Base-by-base conservation (phyloP, 2,329 filamentous ascomycete species). In the Sporothrix dimorphospora region DNA sequence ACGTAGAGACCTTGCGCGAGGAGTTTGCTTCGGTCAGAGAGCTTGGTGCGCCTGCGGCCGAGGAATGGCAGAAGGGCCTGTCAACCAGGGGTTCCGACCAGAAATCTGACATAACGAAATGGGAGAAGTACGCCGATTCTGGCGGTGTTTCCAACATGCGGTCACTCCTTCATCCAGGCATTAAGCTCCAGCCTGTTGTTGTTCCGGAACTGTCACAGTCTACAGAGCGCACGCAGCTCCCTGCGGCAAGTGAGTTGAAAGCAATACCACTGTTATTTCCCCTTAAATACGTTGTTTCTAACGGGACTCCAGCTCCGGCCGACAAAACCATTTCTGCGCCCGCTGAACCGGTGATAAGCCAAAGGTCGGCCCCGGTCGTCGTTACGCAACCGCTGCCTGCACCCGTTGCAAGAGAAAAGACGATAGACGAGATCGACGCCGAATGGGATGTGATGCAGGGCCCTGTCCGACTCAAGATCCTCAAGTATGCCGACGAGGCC, bases 21-120 rank as follows among this genome's bases (percentile, higher is more conserved):
- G 89, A 93, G 77, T 89, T 93, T 75, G 82, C 87, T 57, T 83
- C 88, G 5, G 91, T 90, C 70, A 88, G 88, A 76, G 81, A 83
- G n/a, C 85, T 93, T 75, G 91, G 92, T n/a, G 77, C 85, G 59
- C 90, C 90, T 55, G 88, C 90, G 12, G 86, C 87, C 4, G 91
- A 93, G 76, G 92, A 94, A 79, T 96, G 93, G 92, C 84, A 90
- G 40, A 94, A 94, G 80, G 92, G 92, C 11, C 85, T 96, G 3
- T 87, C 89, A 57, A 83, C 82, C 38, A 85, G 88, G 72, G 91
- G 92, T 11, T 88, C 87, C 76, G 84, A 88, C 72, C 81, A 85
- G 66, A 86, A 89, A 76, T 85, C 83, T 12, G 89, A 92, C 78
- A 85, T 88, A 40, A 85, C 88, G 38, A 88, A 91, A 67, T 95